A percentile compares a stretch with the other conserved stretches of the same genome.
Conservation (phyloP, 495 filamentous ascomycete genomes). For the Parathielavia hyrcaniae region DNA sequence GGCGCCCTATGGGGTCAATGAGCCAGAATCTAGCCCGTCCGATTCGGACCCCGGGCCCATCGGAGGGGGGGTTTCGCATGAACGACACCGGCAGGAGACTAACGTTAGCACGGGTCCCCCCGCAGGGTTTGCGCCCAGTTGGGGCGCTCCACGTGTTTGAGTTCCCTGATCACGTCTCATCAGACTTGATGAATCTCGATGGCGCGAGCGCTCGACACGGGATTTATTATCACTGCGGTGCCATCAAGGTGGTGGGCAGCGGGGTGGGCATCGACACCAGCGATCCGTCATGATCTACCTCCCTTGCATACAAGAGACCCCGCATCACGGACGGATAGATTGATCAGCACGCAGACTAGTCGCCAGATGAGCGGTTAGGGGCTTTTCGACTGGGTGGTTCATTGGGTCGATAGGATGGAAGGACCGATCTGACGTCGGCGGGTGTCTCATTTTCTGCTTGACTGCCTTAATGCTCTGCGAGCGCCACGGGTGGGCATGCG, state of each 20-base stretch:
- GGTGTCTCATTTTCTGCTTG: neutral
- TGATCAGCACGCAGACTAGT: neutral
- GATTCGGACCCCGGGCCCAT: slow-evolving; percentile 3
- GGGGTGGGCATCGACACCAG: no score
- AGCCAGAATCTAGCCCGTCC: no score
- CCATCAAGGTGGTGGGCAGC: no score
- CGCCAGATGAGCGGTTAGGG: no score
- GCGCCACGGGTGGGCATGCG: neutral
- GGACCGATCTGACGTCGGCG: no score
- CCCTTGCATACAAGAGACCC: neutral
- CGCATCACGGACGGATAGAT: neutral
- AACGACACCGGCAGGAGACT: slow-evolving; percentile 16
- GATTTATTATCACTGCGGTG: no score
- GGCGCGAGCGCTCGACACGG: slow-evolving; percentile 9
- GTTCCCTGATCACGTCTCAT: slow-evolving; percentile 16
- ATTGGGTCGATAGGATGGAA: no score
- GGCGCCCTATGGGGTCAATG: no score
- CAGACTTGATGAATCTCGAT: slow-evolving; percentile 25
- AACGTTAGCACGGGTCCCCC: slow-evolving; percentile 1
- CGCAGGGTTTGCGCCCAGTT: slow-evolving; percentile 15
- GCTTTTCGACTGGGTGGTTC: neutral
- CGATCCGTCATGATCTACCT: neutral
- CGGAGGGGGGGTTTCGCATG: slow-evolving; percentile 7
- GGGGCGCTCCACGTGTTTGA: slow-evolving; percentile 27
- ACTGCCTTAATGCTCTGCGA: no score